Percentiles rank a stretch among this genome's conserved stretches.
Conservation (phyloP, 345 rosid species). For the Noccaea caerulescens region DNA sequence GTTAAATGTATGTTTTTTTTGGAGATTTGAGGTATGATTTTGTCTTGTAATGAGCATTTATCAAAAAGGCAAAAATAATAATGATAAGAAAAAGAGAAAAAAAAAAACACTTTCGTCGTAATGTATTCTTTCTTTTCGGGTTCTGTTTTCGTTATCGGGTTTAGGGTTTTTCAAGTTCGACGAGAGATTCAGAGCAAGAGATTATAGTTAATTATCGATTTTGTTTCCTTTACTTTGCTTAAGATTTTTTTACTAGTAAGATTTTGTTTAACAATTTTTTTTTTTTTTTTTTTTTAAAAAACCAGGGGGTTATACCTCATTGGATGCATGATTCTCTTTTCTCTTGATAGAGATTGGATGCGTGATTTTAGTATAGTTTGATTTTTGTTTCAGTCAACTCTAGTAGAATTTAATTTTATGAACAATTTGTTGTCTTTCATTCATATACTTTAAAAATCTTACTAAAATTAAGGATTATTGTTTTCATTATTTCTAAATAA, state of each 20-base stretch:
- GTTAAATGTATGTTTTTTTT: constrained; percentile 25
- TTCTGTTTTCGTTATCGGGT: constrained; percentile 39
- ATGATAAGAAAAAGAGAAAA: neutral
- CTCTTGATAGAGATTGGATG: constrained; percentile 10
- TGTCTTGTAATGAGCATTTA: constrained; percentile 35
- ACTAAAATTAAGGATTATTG: neutral
- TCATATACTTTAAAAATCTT: neutral
- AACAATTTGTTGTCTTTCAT: neutral
- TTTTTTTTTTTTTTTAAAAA: neutral
- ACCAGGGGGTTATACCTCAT: neutral
- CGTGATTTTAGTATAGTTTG: neutral
- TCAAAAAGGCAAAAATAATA: neutral
- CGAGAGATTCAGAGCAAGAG: constrained; percentile 29
- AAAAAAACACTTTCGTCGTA: constrained; percentile 25
- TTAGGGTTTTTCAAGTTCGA: constrained; percentile 18
- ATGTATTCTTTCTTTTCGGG: constrained; percentile 42
- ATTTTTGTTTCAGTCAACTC: constrained; percentile 3
- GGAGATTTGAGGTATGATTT: constrained; percentile 43
- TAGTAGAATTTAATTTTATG: neutral
- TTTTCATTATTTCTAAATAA: neutral
- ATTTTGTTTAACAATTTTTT: neutral
- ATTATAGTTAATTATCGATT: constrained; percentile 26
- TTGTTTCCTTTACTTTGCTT: constrained; percentile 18
- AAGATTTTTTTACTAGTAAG: neutral
- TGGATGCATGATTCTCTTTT: constrained; percentile 28